Evolutionary conservation across 1,139 yeast genomes (phyloP), one percentile per base, ranked within the genome.

Genomic region (Protomyces arabidopsidicola): DNA sequence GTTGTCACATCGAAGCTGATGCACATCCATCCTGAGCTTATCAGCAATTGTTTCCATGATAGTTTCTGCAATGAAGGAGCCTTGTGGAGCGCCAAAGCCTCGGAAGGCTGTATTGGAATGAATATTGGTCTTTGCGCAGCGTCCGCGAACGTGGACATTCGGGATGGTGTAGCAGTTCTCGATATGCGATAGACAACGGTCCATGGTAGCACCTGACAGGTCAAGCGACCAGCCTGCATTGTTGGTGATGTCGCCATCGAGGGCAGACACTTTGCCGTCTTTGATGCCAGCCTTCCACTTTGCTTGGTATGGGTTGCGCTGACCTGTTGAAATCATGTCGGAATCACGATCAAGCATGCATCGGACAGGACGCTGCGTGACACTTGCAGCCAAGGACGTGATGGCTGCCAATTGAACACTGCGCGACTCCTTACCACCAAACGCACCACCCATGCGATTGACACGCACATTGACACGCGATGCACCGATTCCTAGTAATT

Each of bases 371-470:
- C 76, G 70, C 56, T 72, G 72, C 69, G 72, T 76, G 67, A 78
- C 78, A 64, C 72, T 78, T 4, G 87, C 86, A 18, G 85, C 86
- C 16, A 84, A 80, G 1, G 85, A 81, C 0, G 84, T 80, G 45
- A 79, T 71, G n/a, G 78, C 73, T n/a, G 81, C 75, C 24, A 75
- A 69, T 63, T 75, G 78, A 22, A 78, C 72, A 65, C 76, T 69
- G 71, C 84, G 64, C 69, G 81, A 70, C 71, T 82, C 77, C 68
- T 86, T 81, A 27, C 88, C 88, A 18, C 88, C 88, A 66, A 84
- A 78, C 0, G 88, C 88, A 45, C 88, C 88, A 27, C 87, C 88
- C 16, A 84, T 72, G 63, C 88, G 74, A 67, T 79, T 78, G 31
- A 75, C 78, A 10, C 77, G 69, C 20, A 72, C 73, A 10, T 78